Evolutionary conservation across 2,329 filamentous ascomycete species (phyloP).

Genomic region (Fusarium sambucinum): DNA sequence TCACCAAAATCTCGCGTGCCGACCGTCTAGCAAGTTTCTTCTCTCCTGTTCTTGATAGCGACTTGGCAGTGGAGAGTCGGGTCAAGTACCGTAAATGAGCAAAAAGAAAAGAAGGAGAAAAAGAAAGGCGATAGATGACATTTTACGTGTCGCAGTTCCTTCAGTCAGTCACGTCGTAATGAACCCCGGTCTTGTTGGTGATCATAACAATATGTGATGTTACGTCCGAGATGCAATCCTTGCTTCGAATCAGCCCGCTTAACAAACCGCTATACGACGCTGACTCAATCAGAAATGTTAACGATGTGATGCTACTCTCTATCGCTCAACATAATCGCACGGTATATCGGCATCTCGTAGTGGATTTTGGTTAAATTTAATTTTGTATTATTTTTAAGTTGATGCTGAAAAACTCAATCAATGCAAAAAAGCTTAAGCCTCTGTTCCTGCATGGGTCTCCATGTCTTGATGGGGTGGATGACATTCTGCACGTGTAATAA

Average conservation of each 20-base stretch:
- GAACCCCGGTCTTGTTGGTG: conserved; percentile 2
- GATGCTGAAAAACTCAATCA: not conserved
- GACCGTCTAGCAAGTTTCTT: conserved; percentile 3
- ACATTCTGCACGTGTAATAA: not conserved
- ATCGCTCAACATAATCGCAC: not conserved
- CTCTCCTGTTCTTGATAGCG: not conserved
- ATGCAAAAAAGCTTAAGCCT: not conserved
- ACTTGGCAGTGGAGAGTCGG: conserved; percentile 6
- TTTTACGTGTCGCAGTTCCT: not conserved
- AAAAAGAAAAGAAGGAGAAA: not conserved
- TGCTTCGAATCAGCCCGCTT: conserved; percentile 1
- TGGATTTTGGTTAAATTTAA: not conserved
- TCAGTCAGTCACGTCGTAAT: not conserved
- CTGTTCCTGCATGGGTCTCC: conserved; percentile 28
- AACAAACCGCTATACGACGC: conserved; percentile 2
- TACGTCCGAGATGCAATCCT: conserved; percentile 12
- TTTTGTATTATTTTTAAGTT: not conserved
- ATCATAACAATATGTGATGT: conserved; percentile 20
- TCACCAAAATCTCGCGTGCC: conserved; percentile 18
- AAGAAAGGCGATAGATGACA: not conserved
- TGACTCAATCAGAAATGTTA: not conserved
- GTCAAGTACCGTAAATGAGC: not conserved
- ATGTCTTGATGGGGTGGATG: not conserved
- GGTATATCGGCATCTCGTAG: not conserved
- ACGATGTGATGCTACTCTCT: not conserved